Evolutionary conservation across 208 protist genomes (phyloP).

Genomic region (Trypanosoma melophagium): DNA sequence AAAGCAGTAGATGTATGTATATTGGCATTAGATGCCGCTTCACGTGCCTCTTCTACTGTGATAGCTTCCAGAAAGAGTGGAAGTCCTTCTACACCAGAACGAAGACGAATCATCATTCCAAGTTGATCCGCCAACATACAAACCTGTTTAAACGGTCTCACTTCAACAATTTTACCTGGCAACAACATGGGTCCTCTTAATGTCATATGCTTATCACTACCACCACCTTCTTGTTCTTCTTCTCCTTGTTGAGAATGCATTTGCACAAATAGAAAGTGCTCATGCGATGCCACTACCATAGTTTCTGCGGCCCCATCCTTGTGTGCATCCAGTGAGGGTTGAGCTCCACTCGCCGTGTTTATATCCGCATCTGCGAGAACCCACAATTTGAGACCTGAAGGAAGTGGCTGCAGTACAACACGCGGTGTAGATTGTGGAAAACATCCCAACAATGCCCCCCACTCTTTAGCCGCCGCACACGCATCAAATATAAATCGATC

Average conservation of each 20-base stretch:
- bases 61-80: conserved; percentile 40
- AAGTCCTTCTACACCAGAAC: conserved; percentile 31
- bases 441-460: conserved; percentile 40
- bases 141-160: conserved; percentile 54
- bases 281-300: conserved; percentile 18
- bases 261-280: conserved; percentile 22
- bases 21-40: neutral
- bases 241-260: neutral
- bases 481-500: conserved; percentile 48
- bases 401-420: conserved; percentile 38
- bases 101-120: conserved; percentile 41
- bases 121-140: conserved; percentile 57
- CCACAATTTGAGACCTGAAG: conserved; percentile 43
- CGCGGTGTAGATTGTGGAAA: conserved; percentile 34
- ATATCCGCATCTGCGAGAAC: conserved; percentile 1
- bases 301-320: conserved; percentile 15
- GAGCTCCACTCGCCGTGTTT: neutral
- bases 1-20: neutral
- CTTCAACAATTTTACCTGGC: conserved; percentile 57
- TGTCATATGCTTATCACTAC: neutral
- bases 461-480: conserved; percentile 34
- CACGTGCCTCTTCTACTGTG: conserved; percentile 19
- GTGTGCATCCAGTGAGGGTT: neutral
- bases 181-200: conserved; percentile 13
- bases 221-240: neutral